These are phyloP conservation scores for Colletotrichum falcatum DNA, from an alignment of 2,329 filamentous ascomycete genomes.

Conservation along the genomic window DNA sequence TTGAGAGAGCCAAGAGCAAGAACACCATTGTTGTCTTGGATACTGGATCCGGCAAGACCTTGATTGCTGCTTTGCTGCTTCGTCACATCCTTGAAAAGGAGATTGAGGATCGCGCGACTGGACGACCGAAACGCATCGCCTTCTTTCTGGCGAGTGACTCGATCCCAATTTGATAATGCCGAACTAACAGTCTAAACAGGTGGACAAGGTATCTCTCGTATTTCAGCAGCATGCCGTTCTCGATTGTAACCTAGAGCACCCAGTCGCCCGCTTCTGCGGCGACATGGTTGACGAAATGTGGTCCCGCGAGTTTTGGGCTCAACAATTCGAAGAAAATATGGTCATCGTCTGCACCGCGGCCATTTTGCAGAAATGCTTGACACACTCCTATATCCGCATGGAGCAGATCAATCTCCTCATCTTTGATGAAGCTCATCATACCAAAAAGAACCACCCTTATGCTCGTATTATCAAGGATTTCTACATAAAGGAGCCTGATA, in stretches of 20 bases:
- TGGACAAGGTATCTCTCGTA: slow-evolving; percentile 89
- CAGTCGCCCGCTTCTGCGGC: slow-evolving; percentile 78
- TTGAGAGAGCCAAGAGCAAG: slow-evolving; percentile 83
- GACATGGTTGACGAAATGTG: slow-evolving; percentile 64
- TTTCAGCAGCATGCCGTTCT: slow-evolving; percentile 91
- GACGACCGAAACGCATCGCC: slow-evolving; percentile 72
- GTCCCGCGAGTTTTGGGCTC: slow-evolving; percentile 61
- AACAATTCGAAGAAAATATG: slow-evolving; percentile 73
- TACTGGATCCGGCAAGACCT: slow-evolving; percentile 95
- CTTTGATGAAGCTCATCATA: slow-evolving; percentile 96
- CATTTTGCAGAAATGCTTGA: slow-evolving; percentile 82
- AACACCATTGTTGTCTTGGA: slow-evolving; percentile 95
- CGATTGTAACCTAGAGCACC: slow-evolving; percentile 81
- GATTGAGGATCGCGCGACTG: slow-evolving; percentile 73
- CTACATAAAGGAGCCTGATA: slow-evolving; percentile 68
- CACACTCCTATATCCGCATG: slow-evolving; percentile 84
- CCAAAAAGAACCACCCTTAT: slow-evolving; percentile 94
- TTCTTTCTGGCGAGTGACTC: slow-evolving; percentile 79
- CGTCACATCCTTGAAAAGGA: slow-evolving; percentile 82
- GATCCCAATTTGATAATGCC: neutral
- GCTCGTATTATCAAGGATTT: slow-evolving; percentile 90
- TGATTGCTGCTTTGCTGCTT: slow-evolving; percentile 91
- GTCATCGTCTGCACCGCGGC: slow-evolving; percentile 94
- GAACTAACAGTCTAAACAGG: slow-evolving; percentile 53
- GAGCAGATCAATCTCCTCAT: slow-evolving; percentile 88